phyloP scores from a whole-genome alignment of 1,139 yeast species.

The Yamadazyma dushanensis region DNA sequence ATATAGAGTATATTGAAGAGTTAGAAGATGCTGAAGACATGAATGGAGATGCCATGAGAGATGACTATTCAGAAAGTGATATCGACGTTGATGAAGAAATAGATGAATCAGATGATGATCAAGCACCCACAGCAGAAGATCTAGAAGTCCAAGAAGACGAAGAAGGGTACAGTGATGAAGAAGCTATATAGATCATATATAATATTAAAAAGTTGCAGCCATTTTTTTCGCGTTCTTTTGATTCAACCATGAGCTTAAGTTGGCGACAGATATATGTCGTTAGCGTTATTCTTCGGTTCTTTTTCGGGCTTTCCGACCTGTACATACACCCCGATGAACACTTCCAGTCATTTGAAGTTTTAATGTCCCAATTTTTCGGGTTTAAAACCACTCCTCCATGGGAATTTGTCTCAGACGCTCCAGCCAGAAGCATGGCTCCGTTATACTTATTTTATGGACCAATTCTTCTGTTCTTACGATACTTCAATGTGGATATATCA shows the following conservation, averaged over 20 bases:
- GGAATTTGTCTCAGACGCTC: slow-evolving; percentile 67
- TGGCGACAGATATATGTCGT: slow-evolving; percentile 50
- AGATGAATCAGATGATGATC: slow-evolving; percentile 24
- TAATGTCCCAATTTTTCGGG: slow-evolving; percentile 51
- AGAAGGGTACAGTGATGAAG: slow-evolving; percentile 39
- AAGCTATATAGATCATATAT: slow-evolving; percentile 7
- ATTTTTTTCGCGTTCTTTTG: too few relatives aligned
- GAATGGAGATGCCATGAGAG: slow-evolving; percentile 20
- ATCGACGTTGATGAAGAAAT: slow-evolving; percentile 19
- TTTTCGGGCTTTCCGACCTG: slow-evolving; percentile 68
- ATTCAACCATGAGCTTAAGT: slow-evolving; percentile 18
- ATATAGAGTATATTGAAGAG: slow-evolving; percentile 44
- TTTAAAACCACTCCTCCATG: slow-evolving; percentile 68
- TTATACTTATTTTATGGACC: slow-evolving; percentile 73
- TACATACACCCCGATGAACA: slow-evolving; percentile 98
- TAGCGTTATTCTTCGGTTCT: slow-evolving; percentile 50
- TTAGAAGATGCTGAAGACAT: slow-evolving; percentile 36
- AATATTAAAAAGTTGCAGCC: too few relatives aligned
- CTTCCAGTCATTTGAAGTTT: slow-evolving; percentile 80
- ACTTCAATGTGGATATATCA: slow-evolving; percentile 22
- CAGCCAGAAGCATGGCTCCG: slow-evolving; percentile 76
- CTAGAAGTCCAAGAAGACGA: slow-evolving; percentile 18
- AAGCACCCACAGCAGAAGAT: slow-evolving; percentile 12
- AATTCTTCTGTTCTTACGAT: slow-evolving; percentile 36
- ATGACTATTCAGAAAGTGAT: too few relatives aligned